These are phyloP conservation scores for Cardamine occulta DNA, from an alignment of 345 rosid species.

Conservation along the genomic window DNA sequence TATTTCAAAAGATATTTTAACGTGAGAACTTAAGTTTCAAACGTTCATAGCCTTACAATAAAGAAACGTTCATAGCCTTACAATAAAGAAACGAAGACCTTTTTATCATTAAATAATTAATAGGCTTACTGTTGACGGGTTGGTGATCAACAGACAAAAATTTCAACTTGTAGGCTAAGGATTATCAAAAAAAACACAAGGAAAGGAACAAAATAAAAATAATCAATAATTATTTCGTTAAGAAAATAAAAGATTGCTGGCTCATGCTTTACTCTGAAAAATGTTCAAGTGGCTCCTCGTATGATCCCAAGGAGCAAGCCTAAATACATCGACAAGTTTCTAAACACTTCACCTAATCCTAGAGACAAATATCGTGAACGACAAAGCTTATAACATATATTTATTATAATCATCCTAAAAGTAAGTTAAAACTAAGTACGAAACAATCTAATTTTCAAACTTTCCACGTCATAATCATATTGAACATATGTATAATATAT, in stretches of 20 bases:
- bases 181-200: no score
- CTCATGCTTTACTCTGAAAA: neutral
- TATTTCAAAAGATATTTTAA: no score
- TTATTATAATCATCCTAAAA: neutral
- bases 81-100: neutral
- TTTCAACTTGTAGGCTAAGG: neutral
- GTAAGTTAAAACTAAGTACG: neutral
- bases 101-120: neutral
- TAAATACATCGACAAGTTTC: neutral
- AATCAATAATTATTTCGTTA: neutral
- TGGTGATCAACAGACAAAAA: neutral
- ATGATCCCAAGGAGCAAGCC: constrained; percentile 14
- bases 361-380: neutral
- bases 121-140: no score
- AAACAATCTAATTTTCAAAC: constrained; percentile 1
- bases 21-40: neutral
- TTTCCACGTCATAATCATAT: constrained; percentile 16
- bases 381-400: neutral
- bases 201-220: neutral
- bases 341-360: constrained; percentile 21
- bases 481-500: neutral
- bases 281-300: constrained; percentile 24
- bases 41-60: neutral
- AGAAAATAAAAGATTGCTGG: neutral
- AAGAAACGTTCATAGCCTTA: neutral